phyloP scores from a whole-genome alignment of 148 eudicot genomes.

The Linanthus parryae region DNA sequence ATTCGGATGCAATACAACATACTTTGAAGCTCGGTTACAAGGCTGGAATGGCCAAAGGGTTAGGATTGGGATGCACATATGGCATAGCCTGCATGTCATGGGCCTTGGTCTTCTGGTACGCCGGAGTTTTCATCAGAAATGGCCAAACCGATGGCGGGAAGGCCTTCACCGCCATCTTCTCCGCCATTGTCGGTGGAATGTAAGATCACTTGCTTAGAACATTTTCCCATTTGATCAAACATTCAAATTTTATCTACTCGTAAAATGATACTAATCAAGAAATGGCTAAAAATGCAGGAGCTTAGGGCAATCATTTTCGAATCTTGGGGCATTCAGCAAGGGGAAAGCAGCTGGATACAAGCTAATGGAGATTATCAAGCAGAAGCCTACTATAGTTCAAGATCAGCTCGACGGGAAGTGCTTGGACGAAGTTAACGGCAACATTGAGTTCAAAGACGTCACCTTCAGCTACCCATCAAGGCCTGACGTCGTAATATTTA shows the following conservation, averaged over 20 bases:
- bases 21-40: conserved; percentile 94
- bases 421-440: conserved; percentile 70
- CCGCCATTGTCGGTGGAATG: conserved; percentile 99
- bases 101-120: conserved; percentile 99
- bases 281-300: conserved; percentile 49
- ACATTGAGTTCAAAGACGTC: conserved; percentile 88
- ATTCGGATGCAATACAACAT: conserved; percentile 93
- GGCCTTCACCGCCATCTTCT: conserved; percentile 98
- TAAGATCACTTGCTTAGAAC: conserved; percentile 31
- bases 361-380: conserved; percentile 93
- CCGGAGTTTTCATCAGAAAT: conserved; percentile 95
- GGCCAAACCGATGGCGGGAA: conserved; percentile 99
- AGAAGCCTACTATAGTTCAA: conserved; percentile 74
- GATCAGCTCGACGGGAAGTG: conserved; percentile 65
- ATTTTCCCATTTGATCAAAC: neutral
- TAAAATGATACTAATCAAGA: neutral
- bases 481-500: conserved; percentile 89
- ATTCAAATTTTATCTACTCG: neutral
- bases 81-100: conserved; percentile 99
- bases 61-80: conserved; percentile 96
- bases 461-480: conserved; percentile 94
- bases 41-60: conserved; percentile 99
- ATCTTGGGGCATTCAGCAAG: conserved; percentile 98
- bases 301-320: conserved; percentile 97
- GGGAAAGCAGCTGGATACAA: conserved; percentile 98